Evolutionary conservation across 164 flowering plant species (phyloP).

Genomic region (Chimonanthus salicifolius): DNA sequence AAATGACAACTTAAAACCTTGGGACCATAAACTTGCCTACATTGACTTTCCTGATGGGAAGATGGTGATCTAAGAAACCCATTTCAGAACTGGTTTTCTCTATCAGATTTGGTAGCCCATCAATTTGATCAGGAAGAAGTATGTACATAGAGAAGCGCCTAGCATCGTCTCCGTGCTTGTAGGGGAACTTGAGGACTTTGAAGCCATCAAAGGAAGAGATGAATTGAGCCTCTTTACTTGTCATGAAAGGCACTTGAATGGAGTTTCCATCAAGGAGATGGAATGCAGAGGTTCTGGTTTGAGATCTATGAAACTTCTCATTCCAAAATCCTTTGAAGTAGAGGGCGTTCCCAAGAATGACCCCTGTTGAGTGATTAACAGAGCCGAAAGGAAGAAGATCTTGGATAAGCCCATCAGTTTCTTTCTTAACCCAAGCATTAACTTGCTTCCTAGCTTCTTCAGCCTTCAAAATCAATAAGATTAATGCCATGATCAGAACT

Average conservation of each 20-base stretch:
- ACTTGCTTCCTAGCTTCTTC: conserved; percentile 6
- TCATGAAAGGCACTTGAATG: conserved; percentile 28
- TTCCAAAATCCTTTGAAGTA: conserved; percentile 29
- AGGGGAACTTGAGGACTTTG: conserved; percentile 21
- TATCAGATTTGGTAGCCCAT: conserved; percentile 16
- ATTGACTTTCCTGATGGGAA: neutral
- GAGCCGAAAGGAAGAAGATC: conserved; percentile 12
- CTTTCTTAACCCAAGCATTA: conserved; percentile 16
- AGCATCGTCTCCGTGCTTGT: conserved; percentile 1
- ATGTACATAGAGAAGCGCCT: conserved; percentile 22
- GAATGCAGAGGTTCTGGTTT: conserved; percentile 16
- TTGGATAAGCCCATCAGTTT: conserved; percentile 18
- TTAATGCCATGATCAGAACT: too few species aligned
- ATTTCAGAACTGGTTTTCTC: conserved; percentile 5
- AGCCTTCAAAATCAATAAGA: neutral
- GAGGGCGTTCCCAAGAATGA: conserved; percentile 21
- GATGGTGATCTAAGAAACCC: conserved; percentile 6
- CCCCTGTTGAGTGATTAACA: neutral
- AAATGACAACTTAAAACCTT: conserved; percentile 17
- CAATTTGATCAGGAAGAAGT: conserved; percentile 19
- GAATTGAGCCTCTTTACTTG: neutral
- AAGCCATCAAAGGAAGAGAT: conserved; percentile 6
- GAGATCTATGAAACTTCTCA: conserved; percentile 1
- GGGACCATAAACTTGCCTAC: conserved; percentile 15
- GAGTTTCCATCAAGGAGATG: conserved; percentile 19